Evolutionary conservation across 352 stramenopile species (phyloP), one percentile per base, ranked within the genome.

Genomic region (Thraustotheca clavata): DNA sequence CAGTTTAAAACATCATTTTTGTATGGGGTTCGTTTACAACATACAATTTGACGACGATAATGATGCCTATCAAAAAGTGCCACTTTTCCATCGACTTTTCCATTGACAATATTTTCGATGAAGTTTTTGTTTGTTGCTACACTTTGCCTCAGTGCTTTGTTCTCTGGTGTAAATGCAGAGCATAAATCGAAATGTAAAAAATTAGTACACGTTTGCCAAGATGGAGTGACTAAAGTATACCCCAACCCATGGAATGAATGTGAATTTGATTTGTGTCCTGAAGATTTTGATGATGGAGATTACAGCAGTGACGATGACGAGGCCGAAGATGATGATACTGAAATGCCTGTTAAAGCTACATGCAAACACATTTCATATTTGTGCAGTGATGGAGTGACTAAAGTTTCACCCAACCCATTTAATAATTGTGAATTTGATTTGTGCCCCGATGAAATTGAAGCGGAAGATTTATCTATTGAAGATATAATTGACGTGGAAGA

Each of bases 131-230:
- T n/a, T n/a, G n/a, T n/a, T n/a, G n/a, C n/a, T n/a, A n/a, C n/a
- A n/a, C n/a, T n/a, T n/a, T n/a, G n/a, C n/a, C n/a, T n/a, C n/a
- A n/a, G n/a, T n/a, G n/a, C n/a, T n/a, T n/a, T n/a, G n/a, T n/a
- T n/a, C n/a, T n/a, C n/a, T n/a, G n/a, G n/a, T n/a, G n/a, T n/a
- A n/a, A n/a, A n/a, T n/a, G n/a, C n/a, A n/a, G n/a, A n/a, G n/a
- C n/a, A n/a, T n/a, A n/a, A 60, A 27, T 38, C 48, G 18, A 52
- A 48, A 22, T 60, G 50, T 38, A 60, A 60, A 38, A 49, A 60
- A n/a, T 18, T 49, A 8, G 50, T 49, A 2, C 33, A 60, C 33
- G 50, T 60, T 7, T 60, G 50, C 31, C 34, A 6, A 7, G 50
- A 60, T n/a, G 50, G 50, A 11, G 16, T 60, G 20, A 60, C 50